Evolutionary conservation across 75 land plant species (phyloP).

Genomic region (Cupressus sempervirens): DNA sequence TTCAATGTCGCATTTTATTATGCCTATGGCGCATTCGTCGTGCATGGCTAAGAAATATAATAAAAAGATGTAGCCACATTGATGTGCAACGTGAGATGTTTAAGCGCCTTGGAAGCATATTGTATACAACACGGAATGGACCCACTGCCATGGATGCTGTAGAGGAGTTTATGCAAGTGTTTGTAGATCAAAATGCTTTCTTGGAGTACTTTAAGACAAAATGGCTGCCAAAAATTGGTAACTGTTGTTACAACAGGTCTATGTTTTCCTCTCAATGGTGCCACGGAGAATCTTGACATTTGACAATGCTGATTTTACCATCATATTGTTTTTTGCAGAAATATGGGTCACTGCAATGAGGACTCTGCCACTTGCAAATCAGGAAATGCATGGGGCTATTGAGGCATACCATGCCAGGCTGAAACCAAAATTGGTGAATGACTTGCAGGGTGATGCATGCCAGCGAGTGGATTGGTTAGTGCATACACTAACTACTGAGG

Average conservation of each 20-base stretch:
- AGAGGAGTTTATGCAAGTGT: slow-evolving; percentile 38
- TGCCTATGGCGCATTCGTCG: slow-evolving; percentile 48
- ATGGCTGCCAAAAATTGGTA: slow-evolving; percentile 47
- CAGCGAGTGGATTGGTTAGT: slow-evolving; percentile 43
- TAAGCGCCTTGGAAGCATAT: slow-evolving; percentile 30
- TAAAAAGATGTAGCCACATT: slow-evolving; percentile 31
- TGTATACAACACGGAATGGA: slow-evolving; percentile 27
- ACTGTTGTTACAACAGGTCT: neutral
- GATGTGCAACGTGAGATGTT: slow-evolving; percentile 41
- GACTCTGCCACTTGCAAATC: slow-evolving; percentile 37
- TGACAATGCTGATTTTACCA: neutral
- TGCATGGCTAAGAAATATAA: slow-evolving; percentile 35
- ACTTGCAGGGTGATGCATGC: slow-evolving; percentile 1
- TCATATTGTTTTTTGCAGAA: slow-evolving; percentile 15
- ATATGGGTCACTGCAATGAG: slow-evolving; percentile 32
- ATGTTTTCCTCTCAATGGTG: neutral
- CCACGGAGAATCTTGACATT: neutral
- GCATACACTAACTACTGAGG: slow-evolving; percentile 28
- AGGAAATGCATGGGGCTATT: slow-evolving; percentile 42
- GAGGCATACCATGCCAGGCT: slow-evolving; percentile 41
- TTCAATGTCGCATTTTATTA: slow-evolving; percentile 32
- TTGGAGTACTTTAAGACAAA: slow-evolving; percentile 34
- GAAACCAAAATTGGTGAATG: slow-evolving; percentile 27
- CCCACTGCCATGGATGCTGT: slow-evolving; percentile 13
- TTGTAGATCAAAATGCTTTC: slow-evolving; percentile 37